Base-by-base conservation (phyloP, 441 rosid species). In the Aquilaria agallochum region DNA sequence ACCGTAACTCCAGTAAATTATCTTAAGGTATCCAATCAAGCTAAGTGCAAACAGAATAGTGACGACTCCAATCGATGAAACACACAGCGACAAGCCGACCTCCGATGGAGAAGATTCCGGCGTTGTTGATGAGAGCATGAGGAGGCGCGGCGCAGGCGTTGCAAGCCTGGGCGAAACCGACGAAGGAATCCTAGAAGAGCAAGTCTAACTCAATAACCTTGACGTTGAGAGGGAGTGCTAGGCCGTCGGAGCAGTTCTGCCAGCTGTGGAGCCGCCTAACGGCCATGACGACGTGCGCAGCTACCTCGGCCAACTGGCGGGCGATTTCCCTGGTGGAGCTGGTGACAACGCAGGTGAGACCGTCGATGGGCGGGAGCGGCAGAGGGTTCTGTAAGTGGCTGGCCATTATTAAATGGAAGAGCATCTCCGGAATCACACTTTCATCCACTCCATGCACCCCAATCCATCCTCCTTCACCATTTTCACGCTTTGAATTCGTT, bases 151-250 rank as follows among this genome's bases (percentile, higher is more conserved):
- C 70, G 32, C 87, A 87, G 2, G 85, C 74, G 72, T 91, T 95
- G 92, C 94, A 91, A 14, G 87, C 81, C 54, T 83, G 83, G 11
- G 97, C 90, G 72, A 95, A 91, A 69, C 67, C 80, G 62, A 64
- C 83, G 15, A 89, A 92, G 13, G 99, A 91, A 67, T 85, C 93
- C 79, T 89, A 71, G 34, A 97, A 95, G 57, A 91, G 89, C 69
- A 95, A 97, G 82, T 95, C 96, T 68, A 91, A 88, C 71, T 95
- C 96, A 97, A 91, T 91, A 59, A 88, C 96, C 96, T 92, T 95
- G 32, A 89, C 60, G 68, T 89, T 86, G 58, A 88, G 97, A 33
- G 95, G 90, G 40, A 86, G 95, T 64, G 89, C 96, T 53, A 62
- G 53, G 10, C 86, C 93, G 56, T 90, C 73, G 92, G 85, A 75